These are phyloP conservation scores for Botrytis cinerea DNA, from an alignment of 2,329 filamentous ascomycete genomes.

Conservation along the genomic window DNA sequence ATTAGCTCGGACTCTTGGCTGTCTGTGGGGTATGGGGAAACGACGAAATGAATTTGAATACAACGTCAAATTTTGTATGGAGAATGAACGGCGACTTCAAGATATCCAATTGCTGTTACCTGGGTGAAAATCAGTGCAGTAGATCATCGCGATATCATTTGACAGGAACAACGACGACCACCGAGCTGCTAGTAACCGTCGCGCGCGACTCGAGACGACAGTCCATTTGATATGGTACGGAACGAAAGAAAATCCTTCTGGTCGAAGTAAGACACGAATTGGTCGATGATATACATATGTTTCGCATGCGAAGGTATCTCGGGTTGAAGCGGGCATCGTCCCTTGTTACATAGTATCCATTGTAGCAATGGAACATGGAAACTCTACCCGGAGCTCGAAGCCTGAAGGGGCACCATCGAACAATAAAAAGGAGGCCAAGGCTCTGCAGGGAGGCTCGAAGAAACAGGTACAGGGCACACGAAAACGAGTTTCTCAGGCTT, in stretches of 20 bases:
- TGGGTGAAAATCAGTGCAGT: neutral
- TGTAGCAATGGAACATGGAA: constrained; percentile 25
- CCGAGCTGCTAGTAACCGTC: neutral
- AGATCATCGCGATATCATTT: neutral
- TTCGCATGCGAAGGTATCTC: constrained; percentile 14
- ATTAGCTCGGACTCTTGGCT: neutral
- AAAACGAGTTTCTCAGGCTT: constrained; percentile 52
- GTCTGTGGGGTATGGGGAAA: constrained; percentile 25
- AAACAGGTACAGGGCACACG: constrained; percentile 35
- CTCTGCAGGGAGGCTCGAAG: neutral
- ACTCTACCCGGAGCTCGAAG: constrained; percentile 6
- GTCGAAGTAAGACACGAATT: neutral
- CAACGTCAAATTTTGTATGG: constrained; percentile 11
- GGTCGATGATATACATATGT: neutral
- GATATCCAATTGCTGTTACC: neutral
- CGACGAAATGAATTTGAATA: neutral
- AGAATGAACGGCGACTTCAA: constrained; percentile 5
- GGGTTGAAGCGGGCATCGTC: constrained; percentile 19
- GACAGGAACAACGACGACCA: neutral
- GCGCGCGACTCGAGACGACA: constrained; percentile 5
- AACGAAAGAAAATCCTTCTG: neutral
- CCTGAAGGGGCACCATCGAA: constrained; percentile 9
- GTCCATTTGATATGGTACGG: neutral
- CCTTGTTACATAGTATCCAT: constrained; percentile 12
- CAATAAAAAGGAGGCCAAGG: constrained; percentile 27